Base-by-base conservation (phyloP, 805 yeast genomes). In the Komagataella populi region DNA sequence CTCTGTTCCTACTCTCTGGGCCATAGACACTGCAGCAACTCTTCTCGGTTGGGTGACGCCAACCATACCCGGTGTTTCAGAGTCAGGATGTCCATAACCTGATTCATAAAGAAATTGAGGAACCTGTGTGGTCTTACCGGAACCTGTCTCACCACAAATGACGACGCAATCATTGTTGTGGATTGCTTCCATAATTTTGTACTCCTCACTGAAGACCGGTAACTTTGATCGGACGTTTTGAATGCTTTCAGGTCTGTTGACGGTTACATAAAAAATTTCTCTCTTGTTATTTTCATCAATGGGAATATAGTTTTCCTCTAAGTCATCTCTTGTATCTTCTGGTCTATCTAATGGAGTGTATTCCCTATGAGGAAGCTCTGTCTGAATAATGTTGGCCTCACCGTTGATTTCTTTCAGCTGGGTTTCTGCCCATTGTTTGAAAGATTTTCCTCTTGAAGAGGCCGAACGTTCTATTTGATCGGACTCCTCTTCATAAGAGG, bases 51-150 rank as follows among this genome's bases (percentile, higher is more conserved):
- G 99, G 0, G 99, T 93, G 22, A 93, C 74, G 52, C 97, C 99
- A 59, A 93, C 87, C 90, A 91, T 84, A 1, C 98, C 98, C 0
- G 96, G 91, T 10, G 81, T 78, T 6, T 79, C 80, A 6, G 80
- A 69, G 6, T 74, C 73, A 6, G 63, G 57, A 47, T 68, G 64
- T 4, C 96, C 97, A 62, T 84, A 91, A 1, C 98, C 98, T 0
- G 96, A 80, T 66, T 93, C 99, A 61, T 81, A 88, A 47, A 93
- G 67, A 60, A 93, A 93, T 63, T 93, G 99, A 0, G 99, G 99
- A 4, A 93, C 90, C 67, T 93, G 99, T 0, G 99, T 93, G 1
- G 99, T 93, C 65, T 93, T 93, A 67, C 99, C 99, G 2, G 97
- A 89, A 59, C 99, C 99, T 1, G 99, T 93, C 60, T 90, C 98